Base-by-base conservation (phyloP, 768 basidiomycete species). In the Tricholomella constricta region DNA sequence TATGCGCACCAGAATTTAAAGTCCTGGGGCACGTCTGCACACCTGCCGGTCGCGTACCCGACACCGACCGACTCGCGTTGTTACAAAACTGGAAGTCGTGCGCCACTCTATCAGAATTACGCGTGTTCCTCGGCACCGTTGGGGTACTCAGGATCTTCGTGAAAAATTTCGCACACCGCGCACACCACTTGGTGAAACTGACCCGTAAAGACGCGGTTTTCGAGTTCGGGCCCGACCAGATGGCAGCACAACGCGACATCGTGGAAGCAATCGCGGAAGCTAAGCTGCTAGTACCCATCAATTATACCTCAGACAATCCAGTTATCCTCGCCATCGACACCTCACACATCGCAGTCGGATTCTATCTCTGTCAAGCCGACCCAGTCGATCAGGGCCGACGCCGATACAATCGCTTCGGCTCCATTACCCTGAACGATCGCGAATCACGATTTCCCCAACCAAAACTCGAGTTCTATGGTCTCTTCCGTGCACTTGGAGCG, bases 1-100 rank as follows among this genome's bases (percentile, higher is more conserved):
- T 80, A 0, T 68, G 69, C 38, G 44, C 57, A 0, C 62, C 60
- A 0, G 61, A 68, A 35, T 56, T 68, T 0, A 54, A 60, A 0
- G 64, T 78, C 1, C 47, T 81, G 0, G 74, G 76, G 0, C 73
- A 80, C 38, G 45, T 44, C 0, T 78, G 74, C 48, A 75, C 69
- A 0, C 66, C 61, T 9, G 61, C 72, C 17, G 77, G 74, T 19
- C 53, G 69, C 0, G 19, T 51, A 0, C 69, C 71, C n/a, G n/a
- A n/a, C n/a, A n/a, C n/a, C n/a, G n/a, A n/a, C n/a, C n/a, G n/a
- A n/a, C n/a, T n/a, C n/a, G n/a, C n/a, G n/a, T n/a, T n/a, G n/a
- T n/a, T n/a, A n/a, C n/a, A n/a, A n/a, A n/a, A n/a, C n/a, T n/a
- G n/a, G n/a, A n/a, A n/a, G n/a, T n/a, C n/a, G n/a, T n/a, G n/a